Percentiles rank a stretch among this genome's conserved stretches.
Conservation (phyloP, 2,329 filamentous ascomycete genomes). For the Apiospora phragmitis region DNA sequence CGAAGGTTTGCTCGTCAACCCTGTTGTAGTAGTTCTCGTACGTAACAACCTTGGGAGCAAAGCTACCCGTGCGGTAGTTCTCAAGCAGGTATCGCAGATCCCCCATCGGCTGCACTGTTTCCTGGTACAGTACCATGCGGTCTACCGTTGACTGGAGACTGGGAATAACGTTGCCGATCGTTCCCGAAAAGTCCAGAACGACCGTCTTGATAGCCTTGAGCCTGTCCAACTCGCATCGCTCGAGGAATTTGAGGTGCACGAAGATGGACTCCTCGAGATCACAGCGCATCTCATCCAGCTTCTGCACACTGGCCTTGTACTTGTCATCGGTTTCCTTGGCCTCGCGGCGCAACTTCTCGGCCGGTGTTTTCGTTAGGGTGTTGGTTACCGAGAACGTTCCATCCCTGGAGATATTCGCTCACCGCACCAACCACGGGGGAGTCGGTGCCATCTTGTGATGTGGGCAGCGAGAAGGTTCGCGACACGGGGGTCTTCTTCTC, state of each 20-base stretch:
- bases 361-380: slow-evolving; percentile 90
- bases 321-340: slow-evolving; percentile 87
- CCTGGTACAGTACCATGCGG: slow-evolving; percentile 98
- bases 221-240: slow-evolving; percentile 93
- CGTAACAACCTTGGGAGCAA: slow-evolving; percentile 83
- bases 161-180: slow-evolving; percentile 96
- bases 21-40: slow-evolving; percentile 99
- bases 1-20: slow-evolving; percentile 96
- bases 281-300: slow-evolving; percentile 87
- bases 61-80: slow-evolving; percentile 94
- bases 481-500: slow-evolving; percentile 78
- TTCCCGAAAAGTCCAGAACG: slow-evolving; percentile 94
- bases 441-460: slow-evolving; percentile 63
- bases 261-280: slow-evolving; percentile 95
- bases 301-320: slow-evolving; percentile 84
- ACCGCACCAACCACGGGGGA: slow-evolving; percentile 82
- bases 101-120: slow-evolving; percentile 91
- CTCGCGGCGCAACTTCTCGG: slow-evolving; percentile 83
- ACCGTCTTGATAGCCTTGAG: slow-evolving; percentile 98
- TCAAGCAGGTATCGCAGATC: slow-evolving; percentile 93
- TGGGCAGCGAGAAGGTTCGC: slow-evolving; percentile 72
- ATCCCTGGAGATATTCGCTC: slow-evolving; percentile 85
- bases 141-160: slow-evolving; percentile 94
- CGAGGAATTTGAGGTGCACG: slow-evolving; percentile 90
- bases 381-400: slow-evolving; percentile 88